Base-by-base conservation (phyloP, 345 rosid genomes). In the Noccaea caerulescens region DNA sequence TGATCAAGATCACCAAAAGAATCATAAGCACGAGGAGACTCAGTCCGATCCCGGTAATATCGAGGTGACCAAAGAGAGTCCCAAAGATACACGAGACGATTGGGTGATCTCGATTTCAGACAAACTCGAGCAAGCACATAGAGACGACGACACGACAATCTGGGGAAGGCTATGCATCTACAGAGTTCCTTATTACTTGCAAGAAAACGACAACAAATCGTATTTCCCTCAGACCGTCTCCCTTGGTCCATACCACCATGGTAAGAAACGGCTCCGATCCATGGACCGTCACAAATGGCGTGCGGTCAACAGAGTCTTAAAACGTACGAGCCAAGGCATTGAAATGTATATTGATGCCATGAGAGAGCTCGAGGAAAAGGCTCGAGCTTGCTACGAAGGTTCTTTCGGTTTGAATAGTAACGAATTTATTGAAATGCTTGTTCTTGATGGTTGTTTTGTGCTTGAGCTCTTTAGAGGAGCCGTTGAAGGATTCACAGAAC, bases 261-360 rank as follows among this genome's bases (percentile, higher is more conserved):
- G 86, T 10, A 87, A 84, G 82, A 82, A 68, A 67, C 87, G 88
- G 5, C 84, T 88, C 2, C 83, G 89, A 37, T 82, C 82, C 49
- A 86, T 88, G 94, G 96, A 90, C 16, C 82, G 80, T 34, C 97
- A 90, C 72, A 90, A 93, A 72, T 93, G 96, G 93, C 89, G 92
- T 2, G 80, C 90, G 7, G 87, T 93, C 54, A 78, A 83, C 69
- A 86, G 60, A 74, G 68, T 88, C 49, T 84, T 93, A 3, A 82
- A 78, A 81, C 92, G 96, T 66, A 77, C 80, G 1, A 70, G 73
- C 30, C 87, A 85, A 56, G 87, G 78, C 38, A 80, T 93, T 32
- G 56, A 77, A 66, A 14, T 80, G 20, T 93, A 77, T 72, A 84
- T 93, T 6, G 91, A 88, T 9, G 75, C 87, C 2, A 73, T 86